Conservation (phyloP, 1,284 basidiomycete genomes). For the Caloboletus inedulis region DNA sequence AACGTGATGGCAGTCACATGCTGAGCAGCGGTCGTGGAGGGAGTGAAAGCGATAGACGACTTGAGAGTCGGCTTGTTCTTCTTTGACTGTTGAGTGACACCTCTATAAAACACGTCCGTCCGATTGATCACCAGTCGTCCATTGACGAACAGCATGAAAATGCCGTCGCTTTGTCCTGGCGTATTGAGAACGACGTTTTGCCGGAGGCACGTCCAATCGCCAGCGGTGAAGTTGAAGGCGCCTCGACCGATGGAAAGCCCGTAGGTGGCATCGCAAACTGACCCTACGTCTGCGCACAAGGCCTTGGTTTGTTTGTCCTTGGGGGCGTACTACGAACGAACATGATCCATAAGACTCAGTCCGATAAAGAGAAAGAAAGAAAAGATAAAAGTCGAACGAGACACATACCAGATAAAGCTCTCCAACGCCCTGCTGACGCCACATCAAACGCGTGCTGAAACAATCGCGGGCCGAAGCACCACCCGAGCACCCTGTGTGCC, state of each 20-base stretch:
- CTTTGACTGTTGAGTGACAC: slow-evolving; percentile 25
- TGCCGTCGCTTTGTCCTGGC: slow-evolving; percentile 56
- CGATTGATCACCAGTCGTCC: slow-evolving; percentile 52
- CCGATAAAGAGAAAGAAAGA: neutral
- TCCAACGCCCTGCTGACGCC: slow-evolving; percentile 57
- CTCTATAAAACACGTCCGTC: slow-evolving; percentile 59
- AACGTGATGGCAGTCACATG: neutral
- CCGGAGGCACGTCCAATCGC: slow-evolving; percentile 63
- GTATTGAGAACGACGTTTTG: slow-evolving; percentile 70
- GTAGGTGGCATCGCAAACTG: slow-evolving; percentile 61
- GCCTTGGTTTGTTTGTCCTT: slow-evolving; percentile 53
- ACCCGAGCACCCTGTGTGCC: slow-evolving; percentile 63
- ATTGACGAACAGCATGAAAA: slow-evolving; percentile 50
- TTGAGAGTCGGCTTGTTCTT: neutral
- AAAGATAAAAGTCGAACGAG: neutral
- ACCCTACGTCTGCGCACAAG: slow-evolving; percentile 55
- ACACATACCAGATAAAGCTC: slow-evolving; percentile 68
- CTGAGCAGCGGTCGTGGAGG: neutral
- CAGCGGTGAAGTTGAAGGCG: slow-evolving; percentile 60
- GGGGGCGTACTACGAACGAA: slow-evolving; percentile 55
- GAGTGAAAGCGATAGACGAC: neutral
- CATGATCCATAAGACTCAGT: neutral
- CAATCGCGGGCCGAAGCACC: slow-evolving; percentile 61
- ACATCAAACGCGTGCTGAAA: slow-evolving; percentile 76
- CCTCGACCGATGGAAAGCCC: slow-evolving; percentile 75